phyloP scores from a whole-genome alignment of 768 basidiomycete genomes.

The Boletales sp. region DNA sequence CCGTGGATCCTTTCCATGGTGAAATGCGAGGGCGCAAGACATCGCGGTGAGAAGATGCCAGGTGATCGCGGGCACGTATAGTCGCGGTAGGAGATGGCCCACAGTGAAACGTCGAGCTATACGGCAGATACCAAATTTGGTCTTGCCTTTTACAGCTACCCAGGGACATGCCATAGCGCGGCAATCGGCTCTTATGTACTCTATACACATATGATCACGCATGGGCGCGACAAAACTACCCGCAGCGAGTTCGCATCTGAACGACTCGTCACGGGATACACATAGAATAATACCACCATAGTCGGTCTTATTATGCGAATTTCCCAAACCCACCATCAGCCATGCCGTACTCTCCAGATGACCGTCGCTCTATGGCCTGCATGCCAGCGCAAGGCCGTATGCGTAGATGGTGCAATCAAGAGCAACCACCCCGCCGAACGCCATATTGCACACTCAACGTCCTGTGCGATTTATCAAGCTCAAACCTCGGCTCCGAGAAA shows the following conservation, averaged over 20 bases:
- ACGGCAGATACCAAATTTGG: constrained; percentile 17
- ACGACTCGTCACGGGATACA: too few relatives aligned
- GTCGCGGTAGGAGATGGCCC: background rate
- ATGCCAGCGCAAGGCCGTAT: constrained; percentile 1
- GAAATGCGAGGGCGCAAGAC: constrained; percentile 9
- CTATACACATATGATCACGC: background rate
- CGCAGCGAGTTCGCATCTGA: too few relatives aligned
- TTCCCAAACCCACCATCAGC: background rate
- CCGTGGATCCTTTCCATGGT: constrained; percentile 18
- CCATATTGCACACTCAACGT: background rate
- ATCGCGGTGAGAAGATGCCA: constrained; percentile 4
- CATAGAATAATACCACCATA: too few relatives aligned
- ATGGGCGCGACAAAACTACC: too few relatives aligned
- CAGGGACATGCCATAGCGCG: constrained; percentile 26
- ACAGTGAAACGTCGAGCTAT: constrained; percentile 2
- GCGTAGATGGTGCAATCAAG: too few relatives aligned
- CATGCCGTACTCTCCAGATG: constrained; percentile 2
- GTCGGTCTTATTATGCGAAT: too few relatives aligned
- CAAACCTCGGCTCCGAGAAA: constrained; percentile 8
- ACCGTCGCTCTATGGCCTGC: constrained; percentile 3
- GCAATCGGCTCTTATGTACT: constrained; percentile 30
- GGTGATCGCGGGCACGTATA: constrained; percentile 14
- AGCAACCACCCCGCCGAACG: background rate
- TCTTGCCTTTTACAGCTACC: constrained; percentile 23
- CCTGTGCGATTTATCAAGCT: background rate